Conservation (phyloP, 2,329 filamentous ascomycete species). For the Aspergillus sp. region DNA sequence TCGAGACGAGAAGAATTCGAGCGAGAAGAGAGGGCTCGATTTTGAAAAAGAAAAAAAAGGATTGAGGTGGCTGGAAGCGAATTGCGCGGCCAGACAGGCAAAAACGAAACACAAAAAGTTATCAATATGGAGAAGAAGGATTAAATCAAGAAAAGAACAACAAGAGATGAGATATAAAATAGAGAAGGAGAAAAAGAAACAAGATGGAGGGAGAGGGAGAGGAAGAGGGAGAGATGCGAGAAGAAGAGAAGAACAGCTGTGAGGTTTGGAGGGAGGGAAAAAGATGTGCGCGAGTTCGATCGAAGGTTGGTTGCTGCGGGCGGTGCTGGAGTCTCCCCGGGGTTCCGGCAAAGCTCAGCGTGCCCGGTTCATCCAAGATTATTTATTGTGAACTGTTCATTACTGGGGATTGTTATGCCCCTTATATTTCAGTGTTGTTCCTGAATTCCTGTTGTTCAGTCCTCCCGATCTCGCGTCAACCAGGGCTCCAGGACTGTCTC, state of each 20-base stretch:
- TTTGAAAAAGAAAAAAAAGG: constrained; percentile 26
- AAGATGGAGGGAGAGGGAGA: constrained; percentile 10
- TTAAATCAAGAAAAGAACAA: constrained; percentile 10
- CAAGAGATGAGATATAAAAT: constrained; percentile 12
- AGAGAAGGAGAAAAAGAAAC: constrained; percentile 7
- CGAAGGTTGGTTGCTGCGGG: background rate
- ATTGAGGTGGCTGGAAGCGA: constrained; percentile 32
- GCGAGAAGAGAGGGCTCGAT: constrained; percentile 12
- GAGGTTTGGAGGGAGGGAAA: background rate
- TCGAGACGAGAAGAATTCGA: constrained; percentile 10
- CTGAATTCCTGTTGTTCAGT: too few species aligned
- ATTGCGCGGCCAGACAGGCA: constrained; percentile 19
- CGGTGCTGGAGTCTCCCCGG: background rate
- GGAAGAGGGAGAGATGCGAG: constrained; percentile 9
- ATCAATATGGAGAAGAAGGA: constrained; percentile 21
- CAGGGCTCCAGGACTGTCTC: too few species aligned
- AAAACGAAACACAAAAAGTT: constrained; percentile 13
- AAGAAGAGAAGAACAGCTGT: constrained; percentile 3
- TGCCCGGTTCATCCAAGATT: background rate
- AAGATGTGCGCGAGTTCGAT: background rate
- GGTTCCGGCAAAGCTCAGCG: background rate
- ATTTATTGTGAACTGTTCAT: background rate
- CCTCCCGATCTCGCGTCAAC: too few species aligned
- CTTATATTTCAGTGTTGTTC: too few species aligned
- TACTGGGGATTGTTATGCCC: background rate